Evolutionary conservation across 2,329 filamentous ascomycete genomes (phyloP).

Genomic region (Pseudogymnoascus sp.): DNA sequence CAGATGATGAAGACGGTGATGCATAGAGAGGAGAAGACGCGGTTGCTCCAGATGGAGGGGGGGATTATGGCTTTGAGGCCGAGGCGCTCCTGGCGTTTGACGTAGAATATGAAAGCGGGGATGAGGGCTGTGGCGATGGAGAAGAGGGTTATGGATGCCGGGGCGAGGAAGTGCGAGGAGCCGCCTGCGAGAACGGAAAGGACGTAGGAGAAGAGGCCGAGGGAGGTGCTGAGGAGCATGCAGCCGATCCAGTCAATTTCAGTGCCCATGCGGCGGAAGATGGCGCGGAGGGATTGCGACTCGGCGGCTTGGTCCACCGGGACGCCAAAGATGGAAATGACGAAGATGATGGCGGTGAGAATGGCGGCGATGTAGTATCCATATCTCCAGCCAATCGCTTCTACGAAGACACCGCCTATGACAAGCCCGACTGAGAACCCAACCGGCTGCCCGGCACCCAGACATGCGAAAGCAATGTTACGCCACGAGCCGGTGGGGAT

Average conservation of each 20-base stretch:
- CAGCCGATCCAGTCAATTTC: conserved; percentile 49
- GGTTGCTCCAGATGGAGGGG: conserved; percentile 29
- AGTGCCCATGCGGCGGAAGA: conserved; percentile 13
- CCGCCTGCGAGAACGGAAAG: conserved; percentile 18
- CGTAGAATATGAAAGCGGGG: conserved; percentile 24
- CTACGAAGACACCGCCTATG: conserved; percentile 41
- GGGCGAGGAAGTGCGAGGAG: conserved; percentile 14
- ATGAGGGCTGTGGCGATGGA: conserved; percentile 25
- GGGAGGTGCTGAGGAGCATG: conserved; percentile 35
- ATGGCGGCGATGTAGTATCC: conserved; percentile 43
- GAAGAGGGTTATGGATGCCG: conserved; percentile 26
- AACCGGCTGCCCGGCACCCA: conserved; percentile 43
- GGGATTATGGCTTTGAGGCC: conserved; percentile 28
- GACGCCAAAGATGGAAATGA: conserved; percentile 18
- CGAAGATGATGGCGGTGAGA: conserved; percentile 23
- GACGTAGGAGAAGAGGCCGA: conserved; percentile 44
- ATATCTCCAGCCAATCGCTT: conserved; percentile 43
- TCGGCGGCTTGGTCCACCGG: conserved; percentile 12
- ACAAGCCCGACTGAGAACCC: conserved; percentile 45
- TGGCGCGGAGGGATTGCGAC: conserved; percentile 12
- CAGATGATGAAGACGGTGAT: conserved; percentile 29
- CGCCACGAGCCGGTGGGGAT: conserved; percentile 39
- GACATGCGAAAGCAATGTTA: conserved; percentile 43
- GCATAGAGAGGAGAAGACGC: conserved; percentile 28
- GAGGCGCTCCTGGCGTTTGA: conserved; percentile 22